These are phyloP conservation scores for Alternaria ventricosa DNA, from an alignment of 2,329 filamentous ascomycete genomes.

Conservation along the genomic window DNA sequence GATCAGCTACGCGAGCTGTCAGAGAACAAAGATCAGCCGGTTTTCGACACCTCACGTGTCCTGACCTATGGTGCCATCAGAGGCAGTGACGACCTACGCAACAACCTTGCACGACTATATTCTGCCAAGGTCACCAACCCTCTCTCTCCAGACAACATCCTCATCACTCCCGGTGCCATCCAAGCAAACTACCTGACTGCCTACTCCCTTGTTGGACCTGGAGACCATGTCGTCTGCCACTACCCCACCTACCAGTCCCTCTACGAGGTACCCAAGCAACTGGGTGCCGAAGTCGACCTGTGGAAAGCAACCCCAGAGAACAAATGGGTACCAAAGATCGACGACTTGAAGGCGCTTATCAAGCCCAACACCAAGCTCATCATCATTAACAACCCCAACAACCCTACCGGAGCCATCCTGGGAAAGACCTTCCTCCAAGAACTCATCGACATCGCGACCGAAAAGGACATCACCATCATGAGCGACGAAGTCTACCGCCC, in stretches of 20 bases:
- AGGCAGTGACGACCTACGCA: slow-evolving; percentile 68
- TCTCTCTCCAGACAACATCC: slow-evolving; percentile 66
- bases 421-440: slow-evolving; percentile 65
- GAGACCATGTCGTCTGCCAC: slow-evolving; percentile 85
- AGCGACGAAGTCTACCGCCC: slow-evolving; percentile 86
- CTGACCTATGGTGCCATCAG: slow-evolving; percentile 78
- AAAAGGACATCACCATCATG: slow-evolving; percentile 70
- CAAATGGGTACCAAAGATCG: slow-evolving; percentile 70
- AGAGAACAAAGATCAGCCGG: slow-evolving; percentile 60
- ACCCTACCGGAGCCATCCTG: slow-evolving; percentile 77
- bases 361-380: slow-evolving; percentile 74
- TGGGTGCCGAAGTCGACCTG: slow-evolving; percentile 78
- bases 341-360: slow-evolving; percentile 70
- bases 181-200: slow-evolving; percentile 83
- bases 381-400: slow-evolving; percentile 78
- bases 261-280: slow-evolving; percentile 73
- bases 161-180: slow-evolving; percentile 82
- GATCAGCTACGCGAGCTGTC: slow-evolving; percentile 68
- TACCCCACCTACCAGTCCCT: slow-evolving; percentile 86
- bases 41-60: slow-evolving; percentile 60
- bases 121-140: slow-evolving; percentile 59
- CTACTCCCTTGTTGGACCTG: slow-evolving; percentile 73
- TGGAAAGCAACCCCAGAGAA: slow-evolving; percentile 74
- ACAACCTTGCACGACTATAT: slow-evolving; percentile 70
- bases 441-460: slow-evolving; percentile 68